phyloP scores from a whole-genome alignment of 805 yeast genomes.

The Candida oleophila region DNA sequence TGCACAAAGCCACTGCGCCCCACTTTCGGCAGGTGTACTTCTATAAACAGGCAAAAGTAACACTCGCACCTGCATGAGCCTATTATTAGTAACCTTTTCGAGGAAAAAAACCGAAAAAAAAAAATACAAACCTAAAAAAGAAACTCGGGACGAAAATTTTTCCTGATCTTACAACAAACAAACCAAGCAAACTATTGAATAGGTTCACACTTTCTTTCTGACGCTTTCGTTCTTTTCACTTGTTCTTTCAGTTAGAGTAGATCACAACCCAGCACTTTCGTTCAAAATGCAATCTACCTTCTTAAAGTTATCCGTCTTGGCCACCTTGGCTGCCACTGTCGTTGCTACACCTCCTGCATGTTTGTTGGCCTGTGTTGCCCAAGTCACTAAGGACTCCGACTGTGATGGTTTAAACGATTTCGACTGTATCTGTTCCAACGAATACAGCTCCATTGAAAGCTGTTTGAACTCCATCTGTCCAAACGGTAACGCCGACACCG shows the following conservation, averaged over 20 bases:
- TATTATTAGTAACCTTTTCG: constrained; percentile 1
- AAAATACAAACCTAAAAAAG: background rate
- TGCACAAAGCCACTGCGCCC: constrained; percentile 1
- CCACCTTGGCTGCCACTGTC: constrained; percentile 43
- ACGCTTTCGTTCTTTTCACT: background rate
- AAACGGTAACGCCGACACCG: constrained; percentile 53
- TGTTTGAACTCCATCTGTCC: constrained; percentile 77
- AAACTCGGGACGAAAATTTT: background rate
- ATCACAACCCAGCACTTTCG: constrained; percentile 4
- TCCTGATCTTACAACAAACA: background rate
- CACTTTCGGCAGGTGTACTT: background rate
- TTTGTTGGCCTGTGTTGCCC: constrained; percentile 81
- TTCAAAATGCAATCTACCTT: constrained; percentile 11
- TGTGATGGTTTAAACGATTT: constrained; percentile 65
- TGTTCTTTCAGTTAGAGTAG: constrained; percentile 7
- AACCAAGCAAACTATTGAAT: background rate
- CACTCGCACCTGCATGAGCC: background rate
- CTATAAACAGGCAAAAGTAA: background rate
- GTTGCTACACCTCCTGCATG: constrained; percentile 89
- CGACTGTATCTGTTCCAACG: constrained; percentile 64
- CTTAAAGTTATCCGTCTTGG: constrained; percentile 30
- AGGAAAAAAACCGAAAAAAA: background rate
- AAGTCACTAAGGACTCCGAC: constrained; percentile 55
- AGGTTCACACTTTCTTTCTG: background rate
- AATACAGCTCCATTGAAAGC: constrained; percentile 49